These are phyloP conservation scores for Solanum boliviense DNA, from an alignment of 257 asterid genomes.

Conservation along the genomic window DNA sequence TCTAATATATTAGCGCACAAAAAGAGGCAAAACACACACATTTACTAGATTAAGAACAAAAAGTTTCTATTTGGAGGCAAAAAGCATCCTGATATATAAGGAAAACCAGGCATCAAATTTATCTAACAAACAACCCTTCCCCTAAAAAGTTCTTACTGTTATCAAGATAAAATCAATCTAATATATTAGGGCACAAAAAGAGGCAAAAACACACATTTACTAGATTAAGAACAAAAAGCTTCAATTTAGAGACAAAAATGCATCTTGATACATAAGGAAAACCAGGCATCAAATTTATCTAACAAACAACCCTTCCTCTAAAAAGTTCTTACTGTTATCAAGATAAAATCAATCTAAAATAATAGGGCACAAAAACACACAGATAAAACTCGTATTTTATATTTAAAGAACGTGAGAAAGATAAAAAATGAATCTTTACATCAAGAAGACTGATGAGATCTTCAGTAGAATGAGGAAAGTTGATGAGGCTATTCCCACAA, in stretches of 20 bases:
- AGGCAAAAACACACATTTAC: background rate
- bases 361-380: background rate
- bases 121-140: background rate
- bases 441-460: slow-evolving; percentile 5
- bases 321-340: background rate
- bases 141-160: background rate
- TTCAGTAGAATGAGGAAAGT: background rate
- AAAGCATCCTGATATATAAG: background rate
- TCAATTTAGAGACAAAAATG: background rate
- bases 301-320: background rate
- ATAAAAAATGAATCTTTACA: background rate
- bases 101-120: background rate
- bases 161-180: background rate
- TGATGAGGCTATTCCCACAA: background rate
- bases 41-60: too few species aligned
- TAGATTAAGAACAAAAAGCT: background rate
- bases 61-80: too few species aligned
- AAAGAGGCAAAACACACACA: background rate
- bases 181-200: background rate
- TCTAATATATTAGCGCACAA: background rate
- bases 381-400: background rate
- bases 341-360: background rate
- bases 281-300: background rate
- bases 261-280: background rate
- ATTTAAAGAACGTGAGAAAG: background rate